Evolutionary conservation across 371 early-diverging fungal species (phyloP).

Genomic region (Thermomucor indicae-seudaticae): DNA sequence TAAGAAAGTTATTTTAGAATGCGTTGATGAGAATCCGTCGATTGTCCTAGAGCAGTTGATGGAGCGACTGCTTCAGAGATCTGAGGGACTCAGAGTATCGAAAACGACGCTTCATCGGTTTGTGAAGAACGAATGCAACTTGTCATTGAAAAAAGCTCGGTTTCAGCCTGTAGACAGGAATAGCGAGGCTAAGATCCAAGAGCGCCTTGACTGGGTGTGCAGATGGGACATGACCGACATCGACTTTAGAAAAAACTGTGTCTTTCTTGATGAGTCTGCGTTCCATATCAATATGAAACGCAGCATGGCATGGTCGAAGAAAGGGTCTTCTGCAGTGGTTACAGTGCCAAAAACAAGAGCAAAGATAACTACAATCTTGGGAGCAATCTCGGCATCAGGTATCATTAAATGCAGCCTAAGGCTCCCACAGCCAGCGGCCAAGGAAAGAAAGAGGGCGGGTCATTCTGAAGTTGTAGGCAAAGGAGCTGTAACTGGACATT

Average conservation of each 20-base stretch:
- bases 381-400: slow-evolving; percentile 8
- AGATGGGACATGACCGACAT: not conserved
- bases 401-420: slow-evolving; percentile 12
- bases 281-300: slow-evolving; percentile 17
- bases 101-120: slow-evolving; percentile 3
- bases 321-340: slow-evolving; percentile 7
- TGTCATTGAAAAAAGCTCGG: slow-evolving; percentile 9
- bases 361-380: slow-evolving; percentile 2
- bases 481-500: slow-evolving; percentile 4
- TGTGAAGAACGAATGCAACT: slow-evolving; percentile 4
- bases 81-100: slow-evolving; percentile 4
- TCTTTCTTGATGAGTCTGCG: slow-evolving; percentile 13
- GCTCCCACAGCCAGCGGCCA: slow-evolving; percentile 4
- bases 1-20: too few species aligned
- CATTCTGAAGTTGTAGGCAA: not conserved
- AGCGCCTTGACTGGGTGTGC: slow-evolving; percentile 1
- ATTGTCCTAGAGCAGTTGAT: not conserved
- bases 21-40: not conserved
- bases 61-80: not conserved
- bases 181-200: slow-evolving; percentile 2
- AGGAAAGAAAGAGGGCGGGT: slow-evolving; percentile 5
- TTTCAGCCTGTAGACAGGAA: not conserved
- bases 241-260: not conserved
- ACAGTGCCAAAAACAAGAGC: slow-evolving; percentile 11
- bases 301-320: slow-evolving; percentile 18